Evolutionary conservation across 129 eudicot species (phyloP), one percentile per base, ranked within the genome.

Genomic region (Oenanthe sinensis): DNA sequence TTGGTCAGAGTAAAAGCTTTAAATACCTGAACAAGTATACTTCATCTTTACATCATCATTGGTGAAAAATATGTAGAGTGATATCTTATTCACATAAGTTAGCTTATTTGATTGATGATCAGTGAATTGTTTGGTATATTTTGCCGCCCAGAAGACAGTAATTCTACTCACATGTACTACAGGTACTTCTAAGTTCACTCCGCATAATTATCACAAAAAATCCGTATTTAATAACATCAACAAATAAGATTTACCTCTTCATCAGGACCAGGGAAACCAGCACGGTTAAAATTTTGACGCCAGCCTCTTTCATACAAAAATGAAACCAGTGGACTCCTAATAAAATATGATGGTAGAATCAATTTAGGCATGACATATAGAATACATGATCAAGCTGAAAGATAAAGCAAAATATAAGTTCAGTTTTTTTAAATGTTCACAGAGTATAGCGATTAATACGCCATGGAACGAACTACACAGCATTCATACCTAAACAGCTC

Each of bases 241-340:
- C 24, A 48, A 28, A 40, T 26, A 24, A 43, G 6, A 70, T 10
- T 75, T 86, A 96, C 97, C 99, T 96, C 99, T 70, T 92, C 97
- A 71, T 96, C 97, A 7, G 89, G 97, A 78, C 99, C 97, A 73
- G 97, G 99, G 80, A 96, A 96, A 63, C 97, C 99, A 15, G 95
- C 73, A 46, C 49, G 83, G 77, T 80, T 89, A 77, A 96, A 96
- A 84, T 86, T 90, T 74, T 96, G 99, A 43, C 97, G 97, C 99
- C 99, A 96, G 71, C 99, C 99, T 48, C 99, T 78, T 87, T 96
- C 99, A 80, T 96, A 92, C 80, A 89, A 84, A 81, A 88, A 96
- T 17, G 97, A 96, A 75, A 92, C 97, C 55, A 92, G 71, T 33
- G 99, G 97, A 75, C 97, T 96, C 95, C 99, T 96, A 71, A 76